These are phyloP conservation scores for Aspergillus sp. DNA, from an alignment of 2,329 filamentous ascomycete species.

Conservation along the genomic window DNA sequence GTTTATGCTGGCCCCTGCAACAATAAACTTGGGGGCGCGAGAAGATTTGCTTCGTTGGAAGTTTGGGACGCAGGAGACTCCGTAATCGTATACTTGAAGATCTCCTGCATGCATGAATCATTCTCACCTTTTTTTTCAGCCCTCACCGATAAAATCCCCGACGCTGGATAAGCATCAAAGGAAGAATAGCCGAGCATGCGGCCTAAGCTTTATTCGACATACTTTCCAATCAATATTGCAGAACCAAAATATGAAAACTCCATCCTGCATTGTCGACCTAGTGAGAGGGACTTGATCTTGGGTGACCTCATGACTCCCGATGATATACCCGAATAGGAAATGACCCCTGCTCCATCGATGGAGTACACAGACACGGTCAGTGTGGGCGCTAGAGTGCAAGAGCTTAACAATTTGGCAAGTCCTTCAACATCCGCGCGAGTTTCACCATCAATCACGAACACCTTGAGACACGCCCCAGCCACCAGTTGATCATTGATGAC, in stretches of 20 bases:
- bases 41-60: too few relatives aligned
- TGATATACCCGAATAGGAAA: too few relatives aligned
- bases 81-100: not conserved
- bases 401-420: too few relatives aligned
- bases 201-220: not conserved
- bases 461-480: not conserved
- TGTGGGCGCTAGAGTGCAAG: too few relatives aligned
- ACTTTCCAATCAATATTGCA: not conserved
- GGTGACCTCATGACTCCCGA: too few relatives aligned
- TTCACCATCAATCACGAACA: not conserved
- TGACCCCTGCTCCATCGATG: not conserved
- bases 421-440: too few relatives aligned
- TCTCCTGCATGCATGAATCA: not conserved
- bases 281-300: too few relatives aligned
- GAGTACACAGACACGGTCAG: not conserved
- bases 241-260: not conserved
- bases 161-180: not conserved
- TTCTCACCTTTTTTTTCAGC: not conserved
- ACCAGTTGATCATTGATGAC: not conserved
- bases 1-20: not conserved
- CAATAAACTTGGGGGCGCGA: not conserved
- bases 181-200: not conserved
- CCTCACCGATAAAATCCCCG: not conserved
- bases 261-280: too few relatives aligned
- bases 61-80: not conserved